Evolutionary conservation across 805 yeast species (phyloP).

Genomic region (Ogataea siamensis): DNA sequence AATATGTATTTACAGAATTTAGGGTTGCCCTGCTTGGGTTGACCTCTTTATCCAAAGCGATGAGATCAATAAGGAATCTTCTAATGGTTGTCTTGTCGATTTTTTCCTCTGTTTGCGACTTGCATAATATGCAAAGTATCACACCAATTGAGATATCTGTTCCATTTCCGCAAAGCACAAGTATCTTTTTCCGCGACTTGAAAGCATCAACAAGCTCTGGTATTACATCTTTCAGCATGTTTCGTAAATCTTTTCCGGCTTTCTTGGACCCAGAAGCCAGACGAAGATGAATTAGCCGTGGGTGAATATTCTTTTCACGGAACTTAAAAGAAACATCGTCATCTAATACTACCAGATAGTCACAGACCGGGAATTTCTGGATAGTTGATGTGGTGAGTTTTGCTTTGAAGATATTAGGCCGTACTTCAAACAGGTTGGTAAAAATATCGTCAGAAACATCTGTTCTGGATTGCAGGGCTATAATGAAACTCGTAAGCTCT

Average conservation of each 20-base stretch:
- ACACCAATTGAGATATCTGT: conserved; percentile 66
- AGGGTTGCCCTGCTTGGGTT: conserved; percentile 80
- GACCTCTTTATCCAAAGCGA: conserved; percentile 43
- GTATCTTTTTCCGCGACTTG: conserved; percentile 15
- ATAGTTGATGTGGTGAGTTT: conserved; percentile 1
- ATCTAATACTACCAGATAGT: conserved; percentile 25
- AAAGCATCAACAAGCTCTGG: conserved; percentile 21
- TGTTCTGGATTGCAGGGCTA: not conserved
- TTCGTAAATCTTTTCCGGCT: conserved; percentile 62
- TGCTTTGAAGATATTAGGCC: conserved; percentile 13
- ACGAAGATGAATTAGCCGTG: conserved; percentile 24
- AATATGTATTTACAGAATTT: conserved; percentile 61
- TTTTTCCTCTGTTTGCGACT: conserved; percentile 1
- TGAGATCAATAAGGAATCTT: conserved; percentile 51
- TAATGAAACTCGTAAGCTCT: conserved; percentile 25
- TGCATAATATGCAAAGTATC: conserved; percentile 49
- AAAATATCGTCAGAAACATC: not conserved
- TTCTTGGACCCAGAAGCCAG: conserved; percentile 45
- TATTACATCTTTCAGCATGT: conserved; percentile 43
- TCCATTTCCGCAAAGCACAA: conserved; percentile 63
- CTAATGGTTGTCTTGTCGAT: conserved; percentile 31
- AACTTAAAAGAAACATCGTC: conserved; percentile 9
- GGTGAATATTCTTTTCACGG: conserved; percentile 14
- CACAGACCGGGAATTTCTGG: conserved; percentile 21
- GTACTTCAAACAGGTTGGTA: conserved; percentile 6